A percentile compares a stretch with the other conserved stretches of the same genome.
Evolutionary conservation across 495 filamentous ascomycete species (phyloP).

Genomic region (Penicillium canescens): DNA sequence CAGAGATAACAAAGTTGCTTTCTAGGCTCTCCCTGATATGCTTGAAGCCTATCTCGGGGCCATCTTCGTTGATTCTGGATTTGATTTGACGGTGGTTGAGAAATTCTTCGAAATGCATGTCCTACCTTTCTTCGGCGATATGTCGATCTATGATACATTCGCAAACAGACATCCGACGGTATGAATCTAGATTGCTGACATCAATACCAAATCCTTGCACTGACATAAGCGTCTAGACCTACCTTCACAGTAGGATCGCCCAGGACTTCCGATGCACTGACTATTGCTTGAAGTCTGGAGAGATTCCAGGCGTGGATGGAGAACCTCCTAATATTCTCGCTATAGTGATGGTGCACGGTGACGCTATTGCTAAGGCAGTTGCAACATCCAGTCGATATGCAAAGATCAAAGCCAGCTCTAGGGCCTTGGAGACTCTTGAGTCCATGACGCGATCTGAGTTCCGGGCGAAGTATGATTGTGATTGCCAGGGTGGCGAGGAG

Average conservation of each 20-base stretch:
- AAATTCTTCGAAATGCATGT: constrained; percentile 75
- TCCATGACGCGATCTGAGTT: constrained; percentile 61
- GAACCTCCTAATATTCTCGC: constrained; percentile 58
- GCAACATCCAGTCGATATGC: constrained; percentile 68
- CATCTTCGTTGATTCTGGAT: constrained; percentile 87
- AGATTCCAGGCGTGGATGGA: constrained; percentile 45
- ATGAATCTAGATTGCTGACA: constrained; percentile 36
- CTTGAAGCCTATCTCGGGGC: constrained; percentile 90
- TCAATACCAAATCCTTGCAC: constrained; percentile 21
- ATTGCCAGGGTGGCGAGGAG: constrained; percentile 45
- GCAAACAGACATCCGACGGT: constrained; percentile 84
- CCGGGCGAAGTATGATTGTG: constrained; percentile 58
- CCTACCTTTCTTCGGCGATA: constrained; percentile 79
- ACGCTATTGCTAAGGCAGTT: constrained; percentile 61
- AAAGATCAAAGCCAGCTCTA: constrained; percentile 70
- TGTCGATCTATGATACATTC: constrained; percentile 83
- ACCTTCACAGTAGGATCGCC: constrained; percentile 51
- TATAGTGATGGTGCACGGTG: constrained; percentile 74
- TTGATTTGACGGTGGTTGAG: constrained; percentile 71
- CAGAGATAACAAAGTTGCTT: background rate
- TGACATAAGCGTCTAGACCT: constrained; percentile 40
- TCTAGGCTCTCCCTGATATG: constrained; percentile 78
- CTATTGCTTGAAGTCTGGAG: constrained; percentile 54
- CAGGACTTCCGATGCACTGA: constrained; percentile 53
- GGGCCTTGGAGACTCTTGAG: constrained; percentile 60